phyloP scores from a whole-genome alignment of 202 grass and related monocot genomes.

The Sporobolus alterniflorus region DNA sequence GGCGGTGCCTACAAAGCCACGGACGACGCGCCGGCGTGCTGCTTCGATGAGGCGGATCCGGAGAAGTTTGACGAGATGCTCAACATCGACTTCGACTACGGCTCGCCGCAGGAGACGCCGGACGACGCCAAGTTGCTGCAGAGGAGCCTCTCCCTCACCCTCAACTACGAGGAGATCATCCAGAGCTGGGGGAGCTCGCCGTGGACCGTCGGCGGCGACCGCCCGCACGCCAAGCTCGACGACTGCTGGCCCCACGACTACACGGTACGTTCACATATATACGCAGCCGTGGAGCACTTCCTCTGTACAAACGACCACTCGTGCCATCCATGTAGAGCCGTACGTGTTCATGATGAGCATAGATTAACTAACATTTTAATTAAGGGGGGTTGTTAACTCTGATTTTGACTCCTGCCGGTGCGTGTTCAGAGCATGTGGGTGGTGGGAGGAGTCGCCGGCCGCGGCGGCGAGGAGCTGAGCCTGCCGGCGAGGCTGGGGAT shows the following conservation, averaged over 20 bases:
- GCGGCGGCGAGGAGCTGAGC: slow-evolving; percentile 15
- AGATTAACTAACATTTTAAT: too few species aligned
- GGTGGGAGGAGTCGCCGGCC: slow-evolving; percentile 20
- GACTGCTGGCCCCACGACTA: slow-evolving; percentile 64
- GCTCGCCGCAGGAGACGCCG: slow-evolving; percentile 42
- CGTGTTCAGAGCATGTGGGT: slow-evolving; percentile 53
- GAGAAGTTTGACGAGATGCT: slow-evolving; percentile 52
- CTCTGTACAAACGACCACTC: background rate
- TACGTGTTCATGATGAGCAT: too few species aligned
- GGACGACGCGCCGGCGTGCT: slow-evolving; percentile 7
- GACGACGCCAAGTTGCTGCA: slow-evolving; percentile 23
- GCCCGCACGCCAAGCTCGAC: slow-evolving; percentile 60
- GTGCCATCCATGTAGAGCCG: background rate
- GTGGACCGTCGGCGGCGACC: slow-evolving; percentile 69
- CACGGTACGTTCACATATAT: slow-evolving; percentile 50
- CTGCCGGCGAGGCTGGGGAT: slow-evolving; percentile 30
- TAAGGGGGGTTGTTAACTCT: background rate
- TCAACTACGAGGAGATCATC: slow-evolving; percentile 92
- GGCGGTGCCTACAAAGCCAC: background rate
- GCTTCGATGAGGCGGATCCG: slow-evolving; percentile 8
- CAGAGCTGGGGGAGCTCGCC: slow-evolving; percentile 74
- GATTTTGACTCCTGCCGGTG: background rate
- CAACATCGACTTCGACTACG: slow-evolving; percentile 74
- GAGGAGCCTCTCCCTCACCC: slow-evolving; percentile 55
- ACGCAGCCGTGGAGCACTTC: background rate